Conservation (phyloP, 495 filamentous ascomycete species). For the Aspergillus haitiensis region DNA sequence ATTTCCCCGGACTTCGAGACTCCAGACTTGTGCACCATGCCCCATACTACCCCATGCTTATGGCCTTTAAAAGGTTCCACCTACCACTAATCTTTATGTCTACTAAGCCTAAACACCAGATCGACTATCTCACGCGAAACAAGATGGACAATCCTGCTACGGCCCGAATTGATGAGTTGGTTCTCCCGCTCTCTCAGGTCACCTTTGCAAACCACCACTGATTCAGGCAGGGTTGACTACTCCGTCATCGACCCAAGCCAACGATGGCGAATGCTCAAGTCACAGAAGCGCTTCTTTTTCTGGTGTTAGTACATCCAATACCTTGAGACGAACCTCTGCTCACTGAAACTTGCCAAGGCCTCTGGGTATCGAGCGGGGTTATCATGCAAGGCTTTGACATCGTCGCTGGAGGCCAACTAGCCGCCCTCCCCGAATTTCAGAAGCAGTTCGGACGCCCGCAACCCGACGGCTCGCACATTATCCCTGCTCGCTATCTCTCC, state of each 20-base stretch:
- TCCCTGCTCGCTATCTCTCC: constrained; percentile 26
- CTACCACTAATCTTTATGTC: too few species aligned
- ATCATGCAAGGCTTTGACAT: constrained; percentile 29
- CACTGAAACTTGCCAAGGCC: neutral
- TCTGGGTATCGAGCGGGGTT: constrained; percentile 27
- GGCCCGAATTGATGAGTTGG: too few species aligned
- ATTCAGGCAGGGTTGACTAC: constrained; percentile 21
- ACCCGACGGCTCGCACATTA: constrained; percentile 17
- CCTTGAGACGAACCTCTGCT: neutral
- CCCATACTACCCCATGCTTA: too few species aligned
- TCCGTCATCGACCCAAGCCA: constrained; percentile 19
- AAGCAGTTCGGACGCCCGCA: constrained; percentile 20
- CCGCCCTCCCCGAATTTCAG: constrained; percentile 23
- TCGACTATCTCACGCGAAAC: too few species aligned
- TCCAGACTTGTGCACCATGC: too few species aligned
- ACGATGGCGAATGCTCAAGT: constrained; percentile 23
- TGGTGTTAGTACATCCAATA: constrained; percentile 20
- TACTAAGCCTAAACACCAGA: too few species aligned
- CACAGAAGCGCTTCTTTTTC: constrained; percentile 21
- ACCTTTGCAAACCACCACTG: neutral
- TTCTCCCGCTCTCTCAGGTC: too few species aligned
- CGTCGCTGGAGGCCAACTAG: constrained; percentile 27
- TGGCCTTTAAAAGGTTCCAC: too few species aligned
- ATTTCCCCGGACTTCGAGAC: too few species aligned
- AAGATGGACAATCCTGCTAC: too few species aligned